phyloP scores from a whole-genome alignment of 495 filamentous ascomycete species.

The Viridothelium virens region DNA sequence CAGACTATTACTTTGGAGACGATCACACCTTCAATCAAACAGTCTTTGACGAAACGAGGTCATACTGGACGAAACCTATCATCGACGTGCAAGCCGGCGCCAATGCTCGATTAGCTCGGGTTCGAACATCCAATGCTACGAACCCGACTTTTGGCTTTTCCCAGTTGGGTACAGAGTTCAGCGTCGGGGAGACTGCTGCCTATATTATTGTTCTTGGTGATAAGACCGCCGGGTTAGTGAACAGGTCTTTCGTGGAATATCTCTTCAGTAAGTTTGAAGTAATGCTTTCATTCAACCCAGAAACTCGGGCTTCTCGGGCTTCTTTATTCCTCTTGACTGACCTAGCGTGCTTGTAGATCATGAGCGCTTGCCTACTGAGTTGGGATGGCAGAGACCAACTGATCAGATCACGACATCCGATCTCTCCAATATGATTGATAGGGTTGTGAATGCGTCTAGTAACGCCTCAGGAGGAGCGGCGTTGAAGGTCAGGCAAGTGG shows the following conservation, averaged over 20 bases:
- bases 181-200: constrained; percentile 42
- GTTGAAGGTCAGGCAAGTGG: background rate
- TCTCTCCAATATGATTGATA: background rate
- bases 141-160: constrained; percentile 44
- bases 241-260: constrained; percentile 37
- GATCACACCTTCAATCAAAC: constrained; percentile 22
- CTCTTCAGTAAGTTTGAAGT: constrained; percentile 30
- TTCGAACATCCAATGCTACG: constrained; percentile 39
- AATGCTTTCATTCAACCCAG: background rate
- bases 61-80: constrained; percentile 23
- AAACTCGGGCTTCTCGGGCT: background rate
- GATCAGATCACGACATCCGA: background rate
- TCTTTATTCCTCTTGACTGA: constrained; percentile 17
- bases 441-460: background rate
- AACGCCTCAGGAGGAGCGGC: background rate
- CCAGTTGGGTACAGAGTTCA: constrained; percentile 37
- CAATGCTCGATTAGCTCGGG: constrained; percentile 41
- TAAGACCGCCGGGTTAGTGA: constrained; percentile 32
- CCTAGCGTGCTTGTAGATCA: constrained; percentile 27
- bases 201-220: constrained; percentile 42
- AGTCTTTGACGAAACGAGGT: constrained; percentile 18
- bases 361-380: constrained; percentile 41
- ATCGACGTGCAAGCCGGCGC: constrained; percentile 28
- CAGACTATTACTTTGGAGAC: constrained; percentile 20
- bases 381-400: constrained; percentile 35